Evolutionary conservation across 2,329 filamentous ascomycete species (phyloP).

Genomic region (Pseudocercospora fuligena): DNA sequence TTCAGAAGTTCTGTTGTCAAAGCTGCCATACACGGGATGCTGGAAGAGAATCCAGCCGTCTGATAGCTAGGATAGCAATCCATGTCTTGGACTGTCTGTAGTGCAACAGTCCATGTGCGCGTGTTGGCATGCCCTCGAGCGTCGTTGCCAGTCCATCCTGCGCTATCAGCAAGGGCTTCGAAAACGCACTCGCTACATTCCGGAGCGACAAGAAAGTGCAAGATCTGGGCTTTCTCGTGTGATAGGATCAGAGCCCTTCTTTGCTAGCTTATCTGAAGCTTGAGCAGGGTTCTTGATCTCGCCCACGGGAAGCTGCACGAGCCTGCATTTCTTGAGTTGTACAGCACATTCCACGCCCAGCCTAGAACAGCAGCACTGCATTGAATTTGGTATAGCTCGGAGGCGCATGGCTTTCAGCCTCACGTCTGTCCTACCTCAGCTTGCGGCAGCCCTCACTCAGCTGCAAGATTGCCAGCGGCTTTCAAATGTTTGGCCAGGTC

Average conservation of each 20-base stretch:
- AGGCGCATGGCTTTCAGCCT: constrained; percentile 4
- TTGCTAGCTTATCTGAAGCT: constrained; percentile 4
- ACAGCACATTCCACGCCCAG: background rate
- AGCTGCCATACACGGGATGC: background rate
- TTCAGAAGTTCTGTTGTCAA: background rate
- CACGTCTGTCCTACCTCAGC: background rate
- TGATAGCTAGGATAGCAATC: background rate
- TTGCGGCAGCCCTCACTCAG: background rate
- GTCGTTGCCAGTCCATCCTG: background rate
- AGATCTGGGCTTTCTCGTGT: background rate
- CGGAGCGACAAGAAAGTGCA: background rate
- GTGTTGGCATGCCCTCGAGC: background rate
- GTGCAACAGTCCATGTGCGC: background rate
- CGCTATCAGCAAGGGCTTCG: background rate
- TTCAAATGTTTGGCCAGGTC: background rate
- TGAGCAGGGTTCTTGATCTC: constrained; percentile 2
- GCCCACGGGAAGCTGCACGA: background rate
- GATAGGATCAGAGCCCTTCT: background rate
- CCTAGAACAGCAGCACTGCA: background rate
- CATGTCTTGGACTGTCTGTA: background rate
- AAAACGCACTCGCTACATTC: background rate
- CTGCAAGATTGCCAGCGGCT: background rate
- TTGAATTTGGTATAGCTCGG: background rate
- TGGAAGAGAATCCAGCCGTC: background rate
- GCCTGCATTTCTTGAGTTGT: background rate